phyloP scores from a whole-genome alignment of 1,139 yeast species.

The Suhomyces wounanorum region DNA sequence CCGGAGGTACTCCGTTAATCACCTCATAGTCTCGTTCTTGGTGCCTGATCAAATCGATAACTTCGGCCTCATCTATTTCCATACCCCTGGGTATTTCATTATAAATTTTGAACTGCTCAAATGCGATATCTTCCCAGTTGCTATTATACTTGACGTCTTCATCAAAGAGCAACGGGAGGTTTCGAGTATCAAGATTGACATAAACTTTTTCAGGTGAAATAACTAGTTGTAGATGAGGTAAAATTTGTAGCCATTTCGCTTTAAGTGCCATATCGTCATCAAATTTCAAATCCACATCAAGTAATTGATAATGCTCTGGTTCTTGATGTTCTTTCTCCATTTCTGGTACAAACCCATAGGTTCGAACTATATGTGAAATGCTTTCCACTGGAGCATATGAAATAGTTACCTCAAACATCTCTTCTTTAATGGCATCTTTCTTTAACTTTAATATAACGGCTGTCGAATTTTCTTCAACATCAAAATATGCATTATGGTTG shows the following conservation, averaged over 20 bases:
- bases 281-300: constrained; percentile 13
- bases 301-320: constrained; percentile 11
- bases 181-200: constrained; percentile 15
- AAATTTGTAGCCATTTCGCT: constrained; percentile 24
- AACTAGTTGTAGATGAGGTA: constrained; percentile 18
- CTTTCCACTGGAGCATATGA: constrained; percentile 52
- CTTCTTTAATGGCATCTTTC: constrained; percentile 10
- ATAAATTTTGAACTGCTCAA: constrained; percentile 7
- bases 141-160: constrained; percentile 20
- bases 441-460: constrained; percentile 48
- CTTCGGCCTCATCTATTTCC: constrained; percentile 15
- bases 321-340: constrained; percentile 1
- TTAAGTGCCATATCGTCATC: constrained; percentile 7
- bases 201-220: constrained; percentile 6
- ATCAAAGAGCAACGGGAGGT: constrained; percentile 20
- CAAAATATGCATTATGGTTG: constrained; percentile 56
- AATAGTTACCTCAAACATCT: constrained; percentile 46
- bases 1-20: constrained; percentile 18
- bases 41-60: constrained; percentile 14
- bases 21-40: constrained; percentile 19
- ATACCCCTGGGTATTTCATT: constrained; percentile 15
- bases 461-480: constrained; percentile 50
- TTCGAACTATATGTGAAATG: constrained; percentile 45
- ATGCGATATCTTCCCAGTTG: constrained; percentile 17
- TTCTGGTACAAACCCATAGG: constrained; percentile 61